phyloP scores from a whole-genome alignment of 768 basidiomycete species.

The Lactifluus rugatus region DNA sequence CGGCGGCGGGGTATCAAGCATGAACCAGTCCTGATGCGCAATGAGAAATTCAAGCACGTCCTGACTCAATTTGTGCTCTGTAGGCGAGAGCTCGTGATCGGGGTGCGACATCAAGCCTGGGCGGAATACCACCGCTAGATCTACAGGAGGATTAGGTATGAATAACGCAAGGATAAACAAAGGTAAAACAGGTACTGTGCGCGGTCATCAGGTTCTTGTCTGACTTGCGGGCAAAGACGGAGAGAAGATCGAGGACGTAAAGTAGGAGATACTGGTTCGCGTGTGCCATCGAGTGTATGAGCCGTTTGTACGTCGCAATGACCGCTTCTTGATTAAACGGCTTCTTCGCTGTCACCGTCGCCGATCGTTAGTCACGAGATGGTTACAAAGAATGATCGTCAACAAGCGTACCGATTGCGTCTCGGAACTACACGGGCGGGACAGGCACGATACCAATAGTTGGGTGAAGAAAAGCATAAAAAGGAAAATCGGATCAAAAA shows the following conservation, averaged over 20 bases:
- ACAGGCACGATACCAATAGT: not conserved
- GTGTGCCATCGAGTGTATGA: constrained; percentile 79
- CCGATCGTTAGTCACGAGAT: constrained; percentile 12
- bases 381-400: not conserved
- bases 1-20: constrained; percentile 77
- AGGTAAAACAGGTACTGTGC: constrained; percentile 51
- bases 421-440: constrained; percentile 51
- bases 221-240: constrained; percentile 86
- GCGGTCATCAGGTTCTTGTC: constrained; percentile 96
- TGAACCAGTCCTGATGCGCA: constrained; percentile 92
- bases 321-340: constrained; percentile 62
- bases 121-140: constrained; percentile 95
- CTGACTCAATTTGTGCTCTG: constrained; percentile 82
- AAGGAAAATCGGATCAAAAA: constrained; percentile 16
- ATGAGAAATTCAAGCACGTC: constrained; percentile 91
- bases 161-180: not conserved
- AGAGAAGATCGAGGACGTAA: constrained; percentile 91
- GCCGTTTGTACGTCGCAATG: constrained; percentile 68
- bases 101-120: constrained; percentile 91
- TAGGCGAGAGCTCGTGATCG: constrained; percentile 72
- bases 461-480: not conserved
- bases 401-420: constrained; percentile 51
- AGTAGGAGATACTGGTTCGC: constrained; percentile 93
- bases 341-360: constrained; percentile 43
- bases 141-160: constrained; percentile 29